Percentiles rank a stretch among this genome's conserved stretches.
These are phyloP conservation scores for Candida tallmaniae DNA, from an alignment of 805 yeast species.

Conservation along the genomic window DNA sequence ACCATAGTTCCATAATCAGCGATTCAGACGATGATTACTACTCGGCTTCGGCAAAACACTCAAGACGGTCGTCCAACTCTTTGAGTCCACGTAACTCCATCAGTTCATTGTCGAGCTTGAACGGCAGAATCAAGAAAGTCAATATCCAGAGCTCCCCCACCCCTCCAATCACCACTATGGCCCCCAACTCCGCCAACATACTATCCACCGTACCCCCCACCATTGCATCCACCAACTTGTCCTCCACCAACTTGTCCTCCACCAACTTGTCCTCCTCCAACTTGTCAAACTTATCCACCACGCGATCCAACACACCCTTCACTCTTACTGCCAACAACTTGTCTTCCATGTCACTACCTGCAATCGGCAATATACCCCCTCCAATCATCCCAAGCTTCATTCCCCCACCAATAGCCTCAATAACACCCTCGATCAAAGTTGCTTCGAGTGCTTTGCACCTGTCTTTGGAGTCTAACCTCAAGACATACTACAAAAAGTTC, in stretches of 20 bases:
- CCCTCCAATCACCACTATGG: conserved; percentile 1
- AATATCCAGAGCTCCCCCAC: conserved; percentile 4
- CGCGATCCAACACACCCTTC: no score
- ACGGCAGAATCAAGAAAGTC: conserved; percentile 24
- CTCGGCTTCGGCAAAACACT: conserved; percentile 18
- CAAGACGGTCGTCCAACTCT: conserved; percentile 15
- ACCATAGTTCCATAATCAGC: conserved; percentile 16
- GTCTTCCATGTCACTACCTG: not conserved
- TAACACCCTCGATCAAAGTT: no score
- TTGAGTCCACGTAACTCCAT: conserved; percentile 33
- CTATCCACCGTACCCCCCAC: not conserved
- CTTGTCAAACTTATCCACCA: not conserved
- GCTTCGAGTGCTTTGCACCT: conserved; percentile 8
- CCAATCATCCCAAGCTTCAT: not conserved
- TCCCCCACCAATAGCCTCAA: conserved; percentile 4
- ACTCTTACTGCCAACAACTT: not conserved
- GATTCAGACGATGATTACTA: conserved; percentile 36
- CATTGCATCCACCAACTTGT: not conserved
- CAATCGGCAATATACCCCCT: not conserved
- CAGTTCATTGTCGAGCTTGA: conserved; percentile 25
- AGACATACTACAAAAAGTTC: conserved; percentile 38
- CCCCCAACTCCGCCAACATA: conserved; percentile 2
- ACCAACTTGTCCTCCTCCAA: not conserved
- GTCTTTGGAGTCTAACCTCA: conserved; percentile 28
- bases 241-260: not conserved